These are phyloP conservation scores for Cladosporium colombiae DNA, from an alignment of 2,329 filamentous ascomycete genomes.

Conservation along the genomic window DNA sequence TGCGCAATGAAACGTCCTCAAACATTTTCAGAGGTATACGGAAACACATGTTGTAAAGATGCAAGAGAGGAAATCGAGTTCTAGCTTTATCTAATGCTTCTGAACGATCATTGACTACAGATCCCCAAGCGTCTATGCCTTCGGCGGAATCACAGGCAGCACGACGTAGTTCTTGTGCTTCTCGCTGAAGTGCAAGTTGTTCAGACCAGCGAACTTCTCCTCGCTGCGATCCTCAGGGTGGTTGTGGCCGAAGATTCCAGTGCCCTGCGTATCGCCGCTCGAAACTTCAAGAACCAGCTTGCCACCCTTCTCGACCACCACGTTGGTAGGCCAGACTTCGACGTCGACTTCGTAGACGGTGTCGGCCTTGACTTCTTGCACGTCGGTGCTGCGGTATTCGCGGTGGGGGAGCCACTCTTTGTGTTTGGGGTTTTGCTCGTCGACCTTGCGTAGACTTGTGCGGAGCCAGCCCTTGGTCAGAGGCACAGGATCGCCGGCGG, in stretches of 20 bases:
- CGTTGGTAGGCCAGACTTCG: conserved; percentile 66
- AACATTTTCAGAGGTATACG: no score
- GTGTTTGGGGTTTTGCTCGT: conserved; percentile 54
- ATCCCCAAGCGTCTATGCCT: conserved; percentile 19
- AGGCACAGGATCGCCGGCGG: conserved; percentile 64
- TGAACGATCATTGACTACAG: background rate
- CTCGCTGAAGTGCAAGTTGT: conserved; percentile 56
- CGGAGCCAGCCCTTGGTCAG: conserved; percentile 67
- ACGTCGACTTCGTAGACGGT: conserved; percentile 62
- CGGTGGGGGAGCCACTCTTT: conserved; percentile 58
- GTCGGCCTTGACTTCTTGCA: conserved; percentile 55
- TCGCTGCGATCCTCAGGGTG: conserved; percentile 51
- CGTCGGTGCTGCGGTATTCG: conserved; percentile 60
- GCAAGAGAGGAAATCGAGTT: background rate
- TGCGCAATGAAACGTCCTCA: background rate
- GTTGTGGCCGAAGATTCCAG: conserved; percentile 58
- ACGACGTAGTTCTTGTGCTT: conserved; percentile 54
- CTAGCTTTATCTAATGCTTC: background rate
- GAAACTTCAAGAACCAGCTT: conserved; percentile 58
- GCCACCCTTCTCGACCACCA: conserved; percentile 55
- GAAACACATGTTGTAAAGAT: background rate
- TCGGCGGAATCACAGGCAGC: conserved; percentile 54
- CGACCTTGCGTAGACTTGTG: conserved; percentile 57
- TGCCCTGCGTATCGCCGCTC: conserved; percentile 61
- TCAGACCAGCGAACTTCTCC: conserved; percentile 49